Evolutionary conservation across 208 protist species (phyloP), one percentile per base, ranked within the genome.

Genomic region (Leishmania amazonensis): DNA sequence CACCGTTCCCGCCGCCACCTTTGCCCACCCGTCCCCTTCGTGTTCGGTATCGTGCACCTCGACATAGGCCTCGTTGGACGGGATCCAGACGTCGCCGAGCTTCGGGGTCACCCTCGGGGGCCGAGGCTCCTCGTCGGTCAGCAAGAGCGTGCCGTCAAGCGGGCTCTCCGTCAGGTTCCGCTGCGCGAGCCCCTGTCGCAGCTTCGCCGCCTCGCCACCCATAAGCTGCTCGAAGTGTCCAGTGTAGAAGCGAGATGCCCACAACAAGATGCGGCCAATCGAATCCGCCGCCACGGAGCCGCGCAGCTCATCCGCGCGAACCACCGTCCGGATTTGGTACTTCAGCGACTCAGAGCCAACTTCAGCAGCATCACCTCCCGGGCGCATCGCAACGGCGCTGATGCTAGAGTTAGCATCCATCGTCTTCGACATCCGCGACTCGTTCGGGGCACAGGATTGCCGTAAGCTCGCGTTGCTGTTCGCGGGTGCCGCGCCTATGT

Each of bases 181-280:
- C 78, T 91, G 78, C 17, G 88, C 76, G 0, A 94, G 83, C 75
- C 84, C 73, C 45, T 85, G 80, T n/a, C 88, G 88, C 75, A 91
- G 73, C 64, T 81, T 83, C n/a, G 85, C 86, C 19, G 87, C 81
- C 75, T 87, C 81, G 19, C 82, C 80, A 9, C 87, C 87, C 6
- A 81, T 74, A 54, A 92, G 81, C 62, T 81, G 72, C 38, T 85
- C 78, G 31, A 88, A 80, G 45, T 81, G 81, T 0, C 38, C 58
- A 9, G 47, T 81, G 81, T 89, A 89, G 79, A 87, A 90, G 72
- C 77, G 73, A 24, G 78, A 87, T 21, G 82, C 90, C 90, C 90
- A 94, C 49, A 92, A 73, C n/a, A 92, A 74, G 47, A 89, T 71
- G 9, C 86, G 84, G 35, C 83, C 86, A 24, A 85, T 75, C 49